A percentile compares a stretch with the other conserved stretches of the same genome.
Evolutionary conservation across 2,329 filamentous ascomycete species (phyloP).

Genomic region (Lachnellula occidentalis): DNA sequence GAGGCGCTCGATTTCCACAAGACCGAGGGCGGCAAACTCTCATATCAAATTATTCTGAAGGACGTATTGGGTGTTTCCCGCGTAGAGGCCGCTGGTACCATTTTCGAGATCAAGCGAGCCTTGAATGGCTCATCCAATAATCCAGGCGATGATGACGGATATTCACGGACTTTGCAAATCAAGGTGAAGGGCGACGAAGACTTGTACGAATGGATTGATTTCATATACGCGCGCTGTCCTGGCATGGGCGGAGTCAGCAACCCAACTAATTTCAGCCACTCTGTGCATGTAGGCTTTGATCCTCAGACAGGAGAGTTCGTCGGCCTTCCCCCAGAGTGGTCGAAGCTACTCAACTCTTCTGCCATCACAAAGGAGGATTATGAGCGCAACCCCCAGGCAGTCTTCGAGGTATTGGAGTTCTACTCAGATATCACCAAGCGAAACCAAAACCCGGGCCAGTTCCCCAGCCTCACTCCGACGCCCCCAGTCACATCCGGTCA

Average conservation of each 20-base stretch:
- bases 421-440: slow-evolving; percentile 79
- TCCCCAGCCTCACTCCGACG: slow-evolving; percentile 62
- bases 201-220: slow-evolving; percentile 98
- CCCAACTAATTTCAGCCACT: slow-evolving; percentile 95
- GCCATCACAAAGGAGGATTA: slow-evolving; percentile 99
- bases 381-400: slow-evolving; percentile 88
- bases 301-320: slow-evolving; percentile 93
- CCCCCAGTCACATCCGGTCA: slow-evolving; percentile 49
- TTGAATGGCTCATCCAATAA: slow-evolving; percentile 64
- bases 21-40: slow-evolving; percentile 78
- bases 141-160: slow-evolving; percentile 67
- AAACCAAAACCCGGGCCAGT: slow-evolving; percentile 64
- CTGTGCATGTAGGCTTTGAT: slow-evolving; percentile 96
- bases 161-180: slow-evolving; percentile 80
- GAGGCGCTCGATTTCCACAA: slow-evolving; percentile 94
- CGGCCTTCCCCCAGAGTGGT: slow-evolving; percentile 92
- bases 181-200: slow-evolving; percentile 95
- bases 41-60: slow-evolving; percentile 77
- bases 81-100: slow-evolving; percentile 84
- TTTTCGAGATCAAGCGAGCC: slow-evolving; percentile 85
- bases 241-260: slow-evolving; percentile 98
- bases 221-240: slow-evolving; percentile 92
- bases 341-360: slow-evolving; percentile 89
- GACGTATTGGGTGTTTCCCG: slow-evolving; percentile 87
- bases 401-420: slow-evolving; percentile 76